These are phyloP conservation scores for Nakataea oryzae DNA, from an alignment of 2,329 filamentous ascomycete genomes.

Conservation along the genomic window DNA sequence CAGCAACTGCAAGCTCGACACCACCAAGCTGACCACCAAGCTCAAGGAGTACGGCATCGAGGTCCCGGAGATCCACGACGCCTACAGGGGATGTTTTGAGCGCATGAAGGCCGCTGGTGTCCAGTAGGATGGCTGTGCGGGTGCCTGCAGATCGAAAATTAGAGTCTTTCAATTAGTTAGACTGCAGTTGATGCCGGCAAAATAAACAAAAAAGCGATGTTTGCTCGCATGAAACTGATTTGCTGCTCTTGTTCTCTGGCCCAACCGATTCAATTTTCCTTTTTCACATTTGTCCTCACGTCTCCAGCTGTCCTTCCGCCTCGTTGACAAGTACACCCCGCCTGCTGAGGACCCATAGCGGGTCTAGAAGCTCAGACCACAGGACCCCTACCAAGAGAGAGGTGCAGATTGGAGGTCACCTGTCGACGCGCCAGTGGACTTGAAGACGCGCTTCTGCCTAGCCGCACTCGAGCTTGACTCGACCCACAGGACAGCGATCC, in stretches of 20 bases:
- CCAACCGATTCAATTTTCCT: too few species aligned
- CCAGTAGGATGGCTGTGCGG: constrained; percentile 22
- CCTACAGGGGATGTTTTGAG: constrained; percentile 52
- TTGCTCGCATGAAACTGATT: neutral
- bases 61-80: constrained; percentile 51
- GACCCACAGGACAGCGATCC: neutral
- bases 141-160: neutral
- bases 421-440: neutral
- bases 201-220: neutral
- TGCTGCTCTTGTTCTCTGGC: neutral
- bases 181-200: neutral
- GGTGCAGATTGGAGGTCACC: neutral
- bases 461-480: too few species aligned
- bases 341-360: too few species aligned
- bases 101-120: constrained; percentile 48
- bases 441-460: neutral
- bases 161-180: neutral
- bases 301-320: too few species aligned
- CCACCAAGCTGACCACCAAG: constrained; percentile 49
- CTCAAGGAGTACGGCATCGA: constrained; percentile 47
- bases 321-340: too few species aligned
- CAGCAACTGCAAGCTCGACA: constrained; percentile 56
- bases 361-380: neutral
- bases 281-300: too few species aligned
- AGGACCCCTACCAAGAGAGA: neutral